Percentiles rank a stretch among this genome's conserved stretches.
These are phyloP conservation scores for Pelagophyceae sp. DNA, from an alignment of 352 stramenopile species.

Conservation along the genomic window DNA sequence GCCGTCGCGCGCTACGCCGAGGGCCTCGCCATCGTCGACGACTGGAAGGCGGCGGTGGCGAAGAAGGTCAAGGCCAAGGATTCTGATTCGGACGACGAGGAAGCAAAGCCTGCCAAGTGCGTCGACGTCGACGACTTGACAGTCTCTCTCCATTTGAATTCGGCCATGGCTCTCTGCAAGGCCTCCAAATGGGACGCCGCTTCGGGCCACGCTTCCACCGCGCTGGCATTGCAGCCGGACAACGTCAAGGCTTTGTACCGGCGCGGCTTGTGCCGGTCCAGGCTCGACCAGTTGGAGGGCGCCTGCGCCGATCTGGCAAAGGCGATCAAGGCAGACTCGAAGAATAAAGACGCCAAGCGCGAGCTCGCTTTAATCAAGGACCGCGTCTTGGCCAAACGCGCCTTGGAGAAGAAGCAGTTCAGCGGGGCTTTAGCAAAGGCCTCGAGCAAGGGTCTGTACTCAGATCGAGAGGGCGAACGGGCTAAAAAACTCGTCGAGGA, in stretches of 20 bases:
- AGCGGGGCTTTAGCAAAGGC: neutral
- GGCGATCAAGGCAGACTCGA: constrained; percentile 25
- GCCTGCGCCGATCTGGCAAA: constrained; percentile 38
- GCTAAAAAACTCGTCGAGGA: neutral
- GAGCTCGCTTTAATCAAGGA: neutral
- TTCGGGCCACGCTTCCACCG: constrained; percentile 39
- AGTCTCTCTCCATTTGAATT: constrained; percentile 56
- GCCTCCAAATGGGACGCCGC: constrained; percentile 41
- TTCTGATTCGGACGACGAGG: neutral
- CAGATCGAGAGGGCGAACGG: neutral
- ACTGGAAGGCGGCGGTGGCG: neutral
- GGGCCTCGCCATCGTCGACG: neutral
- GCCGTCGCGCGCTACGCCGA: neutral
- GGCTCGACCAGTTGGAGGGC: constrained; percentile 33
- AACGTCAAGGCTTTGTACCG: constrained; percentile 58
- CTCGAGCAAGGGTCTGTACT: neutral
- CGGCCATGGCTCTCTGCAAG: constrained; percentile 49
- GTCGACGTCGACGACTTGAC: neutral
- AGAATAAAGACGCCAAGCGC: constrained; percentile 19
- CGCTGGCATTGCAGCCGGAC: constrained; percentile 46
- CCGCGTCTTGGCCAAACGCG: neutral
- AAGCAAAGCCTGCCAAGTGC: neutral
- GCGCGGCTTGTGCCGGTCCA: constrained; percentile 44
- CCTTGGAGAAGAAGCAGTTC: neutral
- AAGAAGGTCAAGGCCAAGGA: neutral